Evolutionary conservation across 129 eudicot species (phyloP), one percentile per base, ranked within the genome.

Genomic region (Rutidosis leptorrhynchoides): DNA sequence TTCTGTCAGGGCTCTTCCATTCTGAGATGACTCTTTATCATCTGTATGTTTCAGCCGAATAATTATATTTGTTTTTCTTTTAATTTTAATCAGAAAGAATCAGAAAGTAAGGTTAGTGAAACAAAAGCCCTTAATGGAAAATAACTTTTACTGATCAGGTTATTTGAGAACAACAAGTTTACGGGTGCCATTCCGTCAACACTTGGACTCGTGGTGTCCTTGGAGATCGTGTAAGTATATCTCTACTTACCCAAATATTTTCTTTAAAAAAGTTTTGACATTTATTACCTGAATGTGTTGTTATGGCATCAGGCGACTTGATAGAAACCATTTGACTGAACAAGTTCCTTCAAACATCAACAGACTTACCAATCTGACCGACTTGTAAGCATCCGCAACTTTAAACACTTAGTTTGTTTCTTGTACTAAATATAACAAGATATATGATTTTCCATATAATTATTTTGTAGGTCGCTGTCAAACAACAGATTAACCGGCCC

Each of bases 1-100:
- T 87, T 67, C 88, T 88, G n/a, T 21, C 83, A n/a, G 28, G 61
- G 27, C 79, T 87, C 24, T 87, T 84, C 56, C 52, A 37, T 74
- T 74, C 81, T 6, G 71, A 84, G 17, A 66, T 83, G 95, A 73
- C 70, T 24, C 78, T 87, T 55, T 55, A 73, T 56, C 95, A 87
- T 74, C 40, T 81, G 95, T 87, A 84, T 70, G 87, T 68, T 29
- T 59, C 27, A 1, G 43, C 57, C 30, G 21, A 74, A 28, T 25
- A 29, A 66, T n/a, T n/a, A n/a, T n/a, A n/a, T n/a, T 29, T 29
- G 3, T 29, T 29, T 29, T 29, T 3, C 32, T 29, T 29, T 3
- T 29, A 1, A 29, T 3, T 1, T 29, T 29, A 4, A n/a, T n/a
- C n/a, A n/a, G n/a, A n/a, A n/a, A n/a, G n/a, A 29, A 29, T 29